These are phyloP conservation scores for Leccinum subgranulosum DNA, from an alignment of 768 basidiomycete genomes.

Conservation along the genomic window DNA sequence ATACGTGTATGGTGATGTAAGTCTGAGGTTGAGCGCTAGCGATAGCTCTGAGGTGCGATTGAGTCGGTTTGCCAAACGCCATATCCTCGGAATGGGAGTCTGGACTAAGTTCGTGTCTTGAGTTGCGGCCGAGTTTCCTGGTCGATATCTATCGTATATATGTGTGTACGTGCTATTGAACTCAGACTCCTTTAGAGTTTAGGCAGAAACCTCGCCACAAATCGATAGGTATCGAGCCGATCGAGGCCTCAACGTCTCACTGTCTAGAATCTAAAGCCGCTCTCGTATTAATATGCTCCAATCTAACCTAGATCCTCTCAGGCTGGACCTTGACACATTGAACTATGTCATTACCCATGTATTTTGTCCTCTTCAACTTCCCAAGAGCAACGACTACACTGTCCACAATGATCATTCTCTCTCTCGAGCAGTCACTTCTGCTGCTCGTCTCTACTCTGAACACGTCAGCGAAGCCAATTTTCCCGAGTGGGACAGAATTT, in stretches of 20 bases:
- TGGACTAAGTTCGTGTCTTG: no score
- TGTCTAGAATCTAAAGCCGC: background rate
- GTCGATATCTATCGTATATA: no score
- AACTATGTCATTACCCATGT: constrained; percentile 37
- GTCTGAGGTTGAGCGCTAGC: no score
- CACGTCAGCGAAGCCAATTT: background rate
- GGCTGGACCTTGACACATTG: background rate
- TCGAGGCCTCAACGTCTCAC: background rate
- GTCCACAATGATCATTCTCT: constrained; percentile 27
- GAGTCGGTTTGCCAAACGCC: no score
- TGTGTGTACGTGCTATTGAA: no score
- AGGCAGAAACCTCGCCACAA: no score
- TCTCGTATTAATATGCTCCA: background rate
- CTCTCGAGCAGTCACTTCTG: constrained; percentile 14
- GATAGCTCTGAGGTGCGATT: no score
- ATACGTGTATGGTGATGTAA: no score
- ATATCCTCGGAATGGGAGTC: no score
- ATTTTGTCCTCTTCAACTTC: constrained; percentile 39
- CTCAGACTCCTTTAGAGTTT: no score
- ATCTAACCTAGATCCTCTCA: background rate
- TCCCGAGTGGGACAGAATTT: background rate
- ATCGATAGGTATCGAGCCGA: no score
- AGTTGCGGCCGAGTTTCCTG: no score
- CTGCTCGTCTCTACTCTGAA: constrained; percentile 16
- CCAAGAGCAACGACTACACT: constrained; percentile 28